These are phyloP conservation scores for Dorcoceras hygrometricum DNA, from an alignment of 257 asterid genomes.

Conservation along the genomic window DNA sequence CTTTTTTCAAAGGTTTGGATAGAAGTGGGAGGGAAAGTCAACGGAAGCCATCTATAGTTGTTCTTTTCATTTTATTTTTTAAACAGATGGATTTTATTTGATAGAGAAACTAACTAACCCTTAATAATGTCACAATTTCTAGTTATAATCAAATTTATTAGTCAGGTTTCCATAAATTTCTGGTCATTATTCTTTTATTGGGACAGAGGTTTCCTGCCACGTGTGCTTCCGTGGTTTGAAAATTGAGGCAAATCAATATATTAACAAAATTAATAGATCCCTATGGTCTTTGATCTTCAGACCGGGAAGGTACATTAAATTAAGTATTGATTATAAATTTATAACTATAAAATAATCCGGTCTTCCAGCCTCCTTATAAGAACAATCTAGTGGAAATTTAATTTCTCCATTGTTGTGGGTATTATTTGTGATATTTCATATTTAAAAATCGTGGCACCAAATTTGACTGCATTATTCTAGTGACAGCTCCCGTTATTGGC, in stretches of 20 bases:
- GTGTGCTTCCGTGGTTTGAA: constrained; percentile 4
- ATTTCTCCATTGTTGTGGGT: neutral
- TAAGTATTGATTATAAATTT: no score
- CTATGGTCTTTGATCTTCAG: neutral
- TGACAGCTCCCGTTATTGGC: neutral
- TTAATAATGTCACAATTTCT: no score
- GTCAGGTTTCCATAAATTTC: no score
- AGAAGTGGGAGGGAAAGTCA: neutral
- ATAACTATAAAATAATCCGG: no score
- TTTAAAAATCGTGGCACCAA: neutral
- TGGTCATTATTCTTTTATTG: neutral
- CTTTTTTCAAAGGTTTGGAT: neutral
- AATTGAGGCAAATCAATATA: no score
- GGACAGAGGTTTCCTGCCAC: neutral
- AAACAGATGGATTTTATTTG: no score
- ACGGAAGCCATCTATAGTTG: neutral
- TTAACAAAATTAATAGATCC: no score
- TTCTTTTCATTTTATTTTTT: no score
- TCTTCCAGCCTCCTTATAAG: neutral
- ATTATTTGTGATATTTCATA: no score
- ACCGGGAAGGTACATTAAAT: no score
- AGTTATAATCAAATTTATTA: no score
- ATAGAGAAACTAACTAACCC: neutral
- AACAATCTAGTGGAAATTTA: no score
- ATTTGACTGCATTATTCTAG: neutral